Conservation (phyloP, 1,139 yeast species). For the Ogataea hybrid region DNA sequence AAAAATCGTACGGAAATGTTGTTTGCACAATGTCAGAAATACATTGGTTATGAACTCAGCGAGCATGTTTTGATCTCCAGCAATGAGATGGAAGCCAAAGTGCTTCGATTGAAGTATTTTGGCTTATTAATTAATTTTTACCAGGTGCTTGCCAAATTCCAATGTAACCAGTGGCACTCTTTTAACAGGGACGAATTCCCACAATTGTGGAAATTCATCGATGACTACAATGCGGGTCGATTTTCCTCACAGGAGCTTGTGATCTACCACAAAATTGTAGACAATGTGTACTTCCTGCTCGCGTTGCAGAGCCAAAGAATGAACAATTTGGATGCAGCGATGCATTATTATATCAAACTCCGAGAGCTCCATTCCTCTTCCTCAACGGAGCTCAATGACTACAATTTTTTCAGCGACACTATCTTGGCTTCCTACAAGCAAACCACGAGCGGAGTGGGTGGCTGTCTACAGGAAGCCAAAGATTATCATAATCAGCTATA, state of each 20-base stretch:
- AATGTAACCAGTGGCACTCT: constrained; percentile 33
- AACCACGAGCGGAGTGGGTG: constrained; percentile 21
- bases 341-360: constrained; percentile 39
- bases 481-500: constrained; percentile 24
- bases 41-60: constrained; percentile 32
- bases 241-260: constrained; percentile 37
- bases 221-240: constrained; percentile 33
- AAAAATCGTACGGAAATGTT: constrained; percentile 36
- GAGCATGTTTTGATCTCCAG: constrained; percentile 11
- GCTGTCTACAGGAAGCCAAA: constrained; percentile 20
- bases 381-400: constrained; percentile 18
- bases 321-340: constrained; percentile 39
- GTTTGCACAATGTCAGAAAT: constrained; percentile 37
- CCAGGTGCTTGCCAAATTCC: constrained; percentile 37
- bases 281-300: constrained; percentile 38
- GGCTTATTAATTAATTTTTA: constrained; percentile 35
- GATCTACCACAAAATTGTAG: constrained; percentile 36
- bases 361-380: constrained; percentile 20
- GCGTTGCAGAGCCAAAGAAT: constrained; percentile 39
- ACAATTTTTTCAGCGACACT: constrained; percentile 23
- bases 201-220: constrained; percentile 32
- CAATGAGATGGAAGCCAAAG: constrained; percentile 23
- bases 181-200: constrained; percentile 11
- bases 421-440: constrained; percentile 22
- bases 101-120: constrained; percentile 31